These are phyloP conservation scores for Tritrichomonas musculus DNA, from an alignment of 208 protist species.

Conservation along the genomic window DNA sequence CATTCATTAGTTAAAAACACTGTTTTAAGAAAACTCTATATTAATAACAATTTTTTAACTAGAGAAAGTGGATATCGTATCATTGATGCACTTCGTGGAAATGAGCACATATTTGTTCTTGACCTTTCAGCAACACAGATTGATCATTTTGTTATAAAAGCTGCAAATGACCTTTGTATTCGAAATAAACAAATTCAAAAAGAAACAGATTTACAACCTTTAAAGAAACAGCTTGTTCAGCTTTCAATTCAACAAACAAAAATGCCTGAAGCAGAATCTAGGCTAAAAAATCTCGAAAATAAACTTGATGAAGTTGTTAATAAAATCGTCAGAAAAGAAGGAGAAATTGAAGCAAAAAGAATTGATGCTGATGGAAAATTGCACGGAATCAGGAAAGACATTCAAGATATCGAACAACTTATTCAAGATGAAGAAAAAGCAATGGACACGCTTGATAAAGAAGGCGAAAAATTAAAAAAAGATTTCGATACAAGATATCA, in stretches of 20 bases:
- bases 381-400: background rate
- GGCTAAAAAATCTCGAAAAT: background rate
- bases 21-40: background rate
- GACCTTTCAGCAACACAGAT: background rate
- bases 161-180: background rate
- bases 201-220: background rate
- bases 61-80: background rate
- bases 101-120: background rate
- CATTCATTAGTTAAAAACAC: background rate
- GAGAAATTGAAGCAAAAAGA: background rate
- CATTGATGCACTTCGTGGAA: background rate
- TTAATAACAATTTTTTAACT: background rate
- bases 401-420: background rate
- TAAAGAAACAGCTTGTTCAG: background rate
- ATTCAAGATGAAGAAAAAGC: background rate
- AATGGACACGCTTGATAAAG: background rate
- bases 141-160: slow-evolving; percentile 28
- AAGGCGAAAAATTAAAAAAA: background rate
- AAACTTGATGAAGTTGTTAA: background rate
- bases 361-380: background rate
- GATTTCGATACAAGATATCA: too few species aligned
- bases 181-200: slow-evolving; percentile 21
- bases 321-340: background rate
- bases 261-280: background rate
- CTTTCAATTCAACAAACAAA: background rate